Conservation (phyloP, 106 monocot genomes). For the Acorus calamus region DNA sequence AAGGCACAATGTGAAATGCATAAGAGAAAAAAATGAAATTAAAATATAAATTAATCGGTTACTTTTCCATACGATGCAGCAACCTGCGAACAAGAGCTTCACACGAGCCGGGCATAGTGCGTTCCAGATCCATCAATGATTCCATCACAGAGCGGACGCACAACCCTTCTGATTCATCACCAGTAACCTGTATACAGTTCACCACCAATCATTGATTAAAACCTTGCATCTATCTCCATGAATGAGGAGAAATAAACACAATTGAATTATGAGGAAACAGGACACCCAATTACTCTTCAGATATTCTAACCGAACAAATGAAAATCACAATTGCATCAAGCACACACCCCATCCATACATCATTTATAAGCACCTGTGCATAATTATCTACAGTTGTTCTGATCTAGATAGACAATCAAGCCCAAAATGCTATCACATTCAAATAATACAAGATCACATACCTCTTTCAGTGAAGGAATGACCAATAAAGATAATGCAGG, state of each 20-base stretch:
- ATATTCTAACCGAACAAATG: too few species aligned
- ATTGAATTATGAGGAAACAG: too few species aligned
- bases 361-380: too few species aligned
- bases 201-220: too few species aligned
- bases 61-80: constrained; percentile 61
- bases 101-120: constrained; percentile 47
- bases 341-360: too few species aligned
- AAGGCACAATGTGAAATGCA: background rate
- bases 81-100: constrained; percentile 45
- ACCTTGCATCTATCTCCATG: too few species aligned
- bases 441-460: constrained; percentile 1
- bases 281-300: too few species aligned
- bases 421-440: too few species aligned
- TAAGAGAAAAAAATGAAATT: constrained; percentile 1
- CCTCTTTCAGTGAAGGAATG: constrained; percentile 91
- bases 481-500: constrained; percentile 60
- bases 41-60: background rate
- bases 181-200: constrained; percentile 27
- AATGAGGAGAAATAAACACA: too few species aligned
- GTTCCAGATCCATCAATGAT: constrained; percentile 50
- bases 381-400: too few species aligned
- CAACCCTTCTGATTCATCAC: constrained; percentile 33
- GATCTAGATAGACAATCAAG: too few species aligned
- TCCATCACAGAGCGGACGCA: constrained; percentile 18
- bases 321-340: too few species aligned